Evolutionary conservation across 1,284 basidiomycete genomes (phyloP).

Genomic region (Anthracocystis setariae): DNA sequence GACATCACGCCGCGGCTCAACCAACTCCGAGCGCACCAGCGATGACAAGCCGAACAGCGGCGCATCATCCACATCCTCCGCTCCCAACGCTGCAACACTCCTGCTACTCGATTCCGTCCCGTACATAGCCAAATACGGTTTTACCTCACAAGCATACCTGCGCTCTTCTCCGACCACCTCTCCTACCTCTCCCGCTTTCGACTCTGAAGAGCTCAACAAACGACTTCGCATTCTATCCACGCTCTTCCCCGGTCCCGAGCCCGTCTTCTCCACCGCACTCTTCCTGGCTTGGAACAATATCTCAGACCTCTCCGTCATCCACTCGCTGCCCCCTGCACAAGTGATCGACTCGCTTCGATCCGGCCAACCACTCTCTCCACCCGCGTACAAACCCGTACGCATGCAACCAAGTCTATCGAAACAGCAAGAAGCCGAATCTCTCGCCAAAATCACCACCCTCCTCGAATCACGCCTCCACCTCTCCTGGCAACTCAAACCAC

Average conservation of each 20-base stretch:
- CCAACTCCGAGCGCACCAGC: background rate
- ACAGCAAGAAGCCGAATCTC: background rate
- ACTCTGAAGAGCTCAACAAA: background rate
- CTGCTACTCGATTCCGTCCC: background rate
- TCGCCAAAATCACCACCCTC: background rate
- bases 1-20: background rate
- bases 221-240: conserved; percentile 6
- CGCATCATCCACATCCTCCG: background rate
- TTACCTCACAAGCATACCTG: conserved; percentile 19
- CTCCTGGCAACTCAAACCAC: conserved; percentile 11
- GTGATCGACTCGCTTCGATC: conserved; percentile 2
- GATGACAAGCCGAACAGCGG: background rate
- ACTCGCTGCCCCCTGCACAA: background rate
- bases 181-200: background rate
- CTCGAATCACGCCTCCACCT: conserved; percentile 16
- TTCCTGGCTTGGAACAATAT: conserved; percentile 24
- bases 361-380: background rate
- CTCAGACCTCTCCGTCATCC: conserved; percentile 10
- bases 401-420: conserved; percentile 2
- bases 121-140: conserved; percentile 17
- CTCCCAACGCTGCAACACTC: background rate
- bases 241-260: conserved; percentile 30
- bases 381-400: background rate
- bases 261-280: conserved; percentile 7
- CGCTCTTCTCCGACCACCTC: conserved; percentile 2